phyloP scores from a whole-genome alignment of 208 protist genomes.

The Perkinsela sp. region DNA sequence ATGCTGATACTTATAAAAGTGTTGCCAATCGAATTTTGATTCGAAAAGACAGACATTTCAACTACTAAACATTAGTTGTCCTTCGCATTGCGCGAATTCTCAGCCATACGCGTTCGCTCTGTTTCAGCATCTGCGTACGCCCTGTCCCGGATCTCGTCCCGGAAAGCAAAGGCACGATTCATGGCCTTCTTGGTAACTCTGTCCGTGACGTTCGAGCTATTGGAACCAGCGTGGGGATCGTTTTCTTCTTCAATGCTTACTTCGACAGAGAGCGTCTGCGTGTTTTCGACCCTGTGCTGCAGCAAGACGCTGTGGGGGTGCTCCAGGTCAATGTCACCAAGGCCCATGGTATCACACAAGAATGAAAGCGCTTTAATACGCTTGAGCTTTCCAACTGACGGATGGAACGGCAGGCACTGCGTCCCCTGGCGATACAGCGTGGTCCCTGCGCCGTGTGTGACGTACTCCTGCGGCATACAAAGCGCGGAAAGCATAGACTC shows the following conservation, averaged over 20 bases:
- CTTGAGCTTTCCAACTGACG: not conserved
- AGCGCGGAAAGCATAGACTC: not conserved
- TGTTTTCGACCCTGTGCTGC: constrained; percentile 25
- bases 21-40: too few relatives aligned
- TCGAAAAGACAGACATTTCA: too few relatives aligned
- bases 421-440: not conserved
- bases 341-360: constrained; percentile 32
- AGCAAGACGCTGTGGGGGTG: constrained; percentile 36
- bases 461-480: not conserved
- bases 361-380: constrained; percentile 5
- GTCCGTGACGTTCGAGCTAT: constrained; percentile 41
- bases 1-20: too few relatives aligned
- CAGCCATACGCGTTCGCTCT: not conserved
- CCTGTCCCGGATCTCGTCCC: constrained; percentile 35
- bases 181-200: constrained; percentile 61
- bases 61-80: too few relatives aligned
- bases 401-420: constrained; percentile 6
- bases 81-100: too few relatives aligned
- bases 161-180: constrained; percentile 50
- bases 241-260: constrained; percentile 60
- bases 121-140: constrained; percentile 38
- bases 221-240: constrained; percentile 10
- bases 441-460: not conserved
- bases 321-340: constrained; percentile 13
- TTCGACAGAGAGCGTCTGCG: constrained; percentile 43